A percentile compares a stretch with the other conserved stretches of the same genome.
Evolutionary conservation across 1,139 yeast species (phyloP).

Genomic region (Debaryomycetaceae sp.): DNA sequence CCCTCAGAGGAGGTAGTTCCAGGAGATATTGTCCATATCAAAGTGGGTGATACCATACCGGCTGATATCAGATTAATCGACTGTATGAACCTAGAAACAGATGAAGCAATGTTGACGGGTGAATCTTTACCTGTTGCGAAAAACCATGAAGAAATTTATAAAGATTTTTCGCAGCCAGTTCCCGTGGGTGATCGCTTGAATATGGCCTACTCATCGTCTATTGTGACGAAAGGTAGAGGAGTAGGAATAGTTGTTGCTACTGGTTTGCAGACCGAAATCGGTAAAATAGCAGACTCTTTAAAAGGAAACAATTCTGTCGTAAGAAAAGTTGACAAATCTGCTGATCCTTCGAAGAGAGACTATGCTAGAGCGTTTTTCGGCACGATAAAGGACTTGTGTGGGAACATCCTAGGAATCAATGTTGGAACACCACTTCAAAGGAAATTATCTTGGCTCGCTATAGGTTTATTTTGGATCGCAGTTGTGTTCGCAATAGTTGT

Average conservation of each 20-base stretch:
- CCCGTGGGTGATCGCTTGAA: slow-evolving; percentile 79
- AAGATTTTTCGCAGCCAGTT: slow-evolving; percentile 29
- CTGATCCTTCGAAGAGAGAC: slow-evolving; percentile 34
- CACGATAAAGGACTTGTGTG: slow-evolving; percentile 39
- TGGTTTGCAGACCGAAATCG: slow-evolving; percentile 73
- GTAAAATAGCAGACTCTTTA: slow-evolving; percentile 69
- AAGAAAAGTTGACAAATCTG: slow-evolving; percentile 23
- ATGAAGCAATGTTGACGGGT: slow-evolving; percentile 78
- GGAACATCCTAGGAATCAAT: slow-evolving; percentile 69
- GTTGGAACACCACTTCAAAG: slow-evolving; percentile 77
- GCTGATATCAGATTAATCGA: slow-evolving; percentile 68
- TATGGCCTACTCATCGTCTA: slow-evolving; percentile 69
- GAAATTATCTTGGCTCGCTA: slow-evolving; percentile 67
- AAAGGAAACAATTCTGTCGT: slow-evolving; percentile 25
- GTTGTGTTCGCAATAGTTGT: slow-evolving; percentile 75
- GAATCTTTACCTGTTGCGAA: slow-evolving; percentile 77
- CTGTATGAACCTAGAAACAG: slow-evolving; percentile 69
- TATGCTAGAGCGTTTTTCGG: slow-evolving; percentile 45
- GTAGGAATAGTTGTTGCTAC: slow-evolving; percentile 65
- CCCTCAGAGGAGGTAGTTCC: slow-evolving; percentile 73
- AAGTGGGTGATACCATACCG: slow-evolving; percentile 77
- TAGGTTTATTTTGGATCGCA: slow-evolving; percentile 64
- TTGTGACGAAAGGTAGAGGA: slow-evolving; percentile 77
- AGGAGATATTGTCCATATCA: slow-evolving; percentile 66
- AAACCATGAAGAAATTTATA: slow-evolving; percentile 41